Evolutionary conservation across 306 rosid species (phyloP).

Genomic region (Vigna radiata): DNA sequence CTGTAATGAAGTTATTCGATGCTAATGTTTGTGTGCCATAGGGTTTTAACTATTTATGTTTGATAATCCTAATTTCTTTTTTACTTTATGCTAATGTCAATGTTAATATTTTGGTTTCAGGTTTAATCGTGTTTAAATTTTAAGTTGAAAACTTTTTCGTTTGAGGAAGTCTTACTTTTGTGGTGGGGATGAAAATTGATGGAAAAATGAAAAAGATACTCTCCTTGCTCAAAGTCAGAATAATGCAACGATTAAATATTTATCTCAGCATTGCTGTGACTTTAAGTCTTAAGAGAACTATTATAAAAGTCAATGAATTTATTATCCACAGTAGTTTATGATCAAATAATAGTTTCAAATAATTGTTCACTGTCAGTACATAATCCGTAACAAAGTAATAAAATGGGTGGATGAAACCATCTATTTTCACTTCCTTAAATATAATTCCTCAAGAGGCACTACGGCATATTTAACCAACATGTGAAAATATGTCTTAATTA

Average conservation of each 20-base stretch:
- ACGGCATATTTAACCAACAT: neutral
- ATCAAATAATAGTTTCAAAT: too few species aligned
- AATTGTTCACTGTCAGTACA: too few species aligned
- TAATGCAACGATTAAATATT: constrained; percentile 2
- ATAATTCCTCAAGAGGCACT: neutral
- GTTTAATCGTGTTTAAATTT: neutral
- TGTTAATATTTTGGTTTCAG: neutral
- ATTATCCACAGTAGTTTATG: too few species aligned
- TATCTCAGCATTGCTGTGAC: too few species aligned
- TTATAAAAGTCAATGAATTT: too few species aligned
- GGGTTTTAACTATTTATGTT: neutral
- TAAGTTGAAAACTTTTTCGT: neutral
- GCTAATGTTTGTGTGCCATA: neutral
- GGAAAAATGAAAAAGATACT: constrained; percentile 1
- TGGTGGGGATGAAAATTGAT: neutral
- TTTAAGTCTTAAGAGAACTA: too few species aligned
- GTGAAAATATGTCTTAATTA: neutral
- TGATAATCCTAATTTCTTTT: neutral
- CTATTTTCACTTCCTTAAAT: neutral
- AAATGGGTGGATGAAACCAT: neutral
- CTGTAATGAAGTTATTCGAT: constrained; percentile 3
- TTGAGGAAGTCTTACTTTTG: neutral
- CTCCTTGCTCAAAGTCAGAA: neutral
- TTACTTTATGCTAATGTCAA: neutral
- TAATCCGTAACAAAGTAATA: neutral